Percentiles rank a stretch among this genome's conserved stretches.
Conservation (phyloP, 192 early-diverging fungal genomes). For the Haplosporangium gracile region DNA sequence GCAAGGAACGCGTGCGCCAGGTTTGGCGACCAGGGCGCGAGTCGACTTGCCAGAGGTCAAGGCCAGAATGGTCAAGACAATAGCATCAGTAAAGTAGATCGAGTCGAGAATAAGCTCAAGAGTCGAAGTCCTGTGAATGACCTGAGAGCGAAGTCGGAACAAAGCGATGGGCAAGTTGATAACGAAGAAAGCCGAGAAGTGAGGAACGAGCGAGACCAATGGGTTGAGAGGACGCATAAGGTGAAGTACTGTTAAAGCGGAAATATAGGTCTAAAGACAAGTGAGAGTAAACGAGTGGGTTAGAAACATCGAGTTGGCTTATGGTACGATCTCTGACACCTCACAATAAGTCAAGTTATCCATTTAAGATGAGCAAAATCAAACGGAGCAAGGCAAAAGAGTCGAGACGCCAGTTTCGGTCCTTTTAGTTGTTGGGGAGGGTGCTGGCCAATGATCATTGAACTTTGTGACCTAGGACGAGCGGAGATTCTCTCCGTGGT, state of each 20-base stretch:
- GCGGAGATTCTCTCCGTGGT: not conserved
- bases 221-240: constrained; percentile 50
- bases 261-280: constrained; percentile 30
- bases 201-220: constrained; percentile 45
- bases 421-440: not conserved
- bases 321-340: not conserved
- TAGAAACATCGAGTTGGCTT: not conserved
- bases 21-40: constrained; percentile 30
- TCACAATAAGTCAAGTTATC: not conserved
- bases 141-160: constrained; percentile 46
- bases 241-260: constrained; percentile 35
- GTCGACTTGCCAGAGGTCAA: constrained; percentile 39
- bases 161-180: constrained; percentile 50
- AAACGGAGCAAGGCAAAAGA: not conserved
- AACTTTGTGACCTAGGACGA: not conserved
- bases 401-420: not conserved
- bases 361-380: not conserved
- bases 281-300: not conserved
- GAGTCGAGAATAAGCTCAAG: constrained; percentile 38
- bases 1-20: constrained; percentile 40
- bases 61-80: constrained; percentile 32
- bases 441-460: not conserved
- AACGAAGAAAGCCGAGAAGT: constrained; percentile 49
- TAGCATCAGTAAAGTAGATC: constrained; percentile 45
- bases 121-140: constrained; percentile 36